Base-by-base conservation (phyloP, 2,329 filamentous ascomycete genomes). In the Botrytis fragariae region DNA sequence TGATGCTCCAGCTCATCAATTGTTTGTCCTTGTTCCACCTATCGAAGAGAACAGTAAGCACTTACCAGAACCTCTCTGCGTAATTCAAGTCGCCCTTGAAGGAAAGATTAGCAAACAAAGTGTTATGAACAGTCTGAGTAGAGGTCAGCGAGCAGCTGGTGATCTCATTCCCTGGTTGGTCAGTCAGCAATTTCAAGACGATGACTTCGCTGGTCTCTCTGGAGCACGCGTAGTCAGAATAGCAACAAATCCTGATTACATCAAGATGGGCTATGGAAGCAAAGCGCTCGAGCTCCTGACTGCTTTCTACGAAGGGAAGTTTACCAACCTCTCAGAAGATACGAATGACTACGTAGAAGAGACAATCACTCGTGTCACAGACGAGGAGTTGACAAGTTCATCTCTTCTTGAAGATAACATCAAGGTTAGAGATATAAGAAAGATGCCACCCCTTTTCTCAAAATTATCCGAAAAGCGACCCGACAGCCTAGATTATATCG, bases 91-190 rank as follows among this genome's bases (percentile, higher is more conserved):
- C 29, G 93, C 95, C 0, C 86, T 99, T 1, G 96, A 99, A 87
- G 96, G 96, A 78, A 92, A 93, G 77, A 99, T 99, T 80, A 98
- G 95, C 85, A 90, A 91, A 76, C 92, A 97, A 79, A 98, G 95
- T 80, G 95, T 99, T 5, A 85, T 98, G 74, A 97, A 94, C 83
- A 93, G 93, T 81, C 84, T 99, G 76, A 95, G 93, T 79, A 89
- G 96, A 81, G 97, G 96, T 54, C 93, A 96, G 81, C 88, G 96
- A 77, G 94, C 95, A 1, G 91, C 93, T 57, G 96, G 96, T 79
- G 96, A 99, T 82, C 85, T 99, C 71, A 99, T 99, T 73, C 96
- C 96, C 0, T 99, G 96, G 96, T 88, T 98, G 45, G 93, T 99
- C 75, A 97, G 94, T 81, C 95, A 98, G 81, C 96, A 99, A 81